A percentile compares a stretch with the other conserved stretches of the same genome.
These are phyloP conservation scores for Azolla pinnata DNA, from an alignment of 75 land plant species.

Conservation along the genomic window DNA sequence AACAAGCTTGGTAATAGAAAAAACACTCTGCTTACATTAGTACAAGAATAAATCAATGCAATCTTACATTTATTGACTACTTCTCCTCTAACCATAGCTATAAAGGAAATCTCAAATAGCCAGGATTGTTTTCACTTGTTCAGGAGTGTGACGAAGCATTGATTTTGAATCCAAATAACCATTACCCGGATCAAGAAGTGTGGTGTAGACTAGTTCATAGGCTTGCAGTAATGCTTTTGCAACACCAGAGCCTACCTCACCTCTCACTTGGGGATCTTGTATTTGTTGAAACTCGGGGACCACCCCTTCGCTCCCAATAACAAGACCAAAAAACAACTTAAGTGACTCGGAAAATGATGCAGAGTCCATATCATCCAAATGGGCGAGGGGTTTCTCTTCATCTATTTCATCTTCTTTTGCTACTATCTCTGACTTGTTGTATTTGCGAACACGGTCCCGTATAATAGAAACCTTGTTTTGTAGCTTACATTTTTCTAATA, in stretches of 20 bases:
- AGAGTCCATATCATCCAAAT: constrained; percentile 52
- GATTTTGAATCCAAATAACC: constrained; percentile 66
- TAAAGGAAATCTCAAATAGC: no score
- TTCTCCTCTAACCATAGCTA: no score
- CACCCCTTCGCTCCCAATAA: constrained; percentile 70
- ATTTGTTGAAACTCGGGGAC: constrained; percentile 85
- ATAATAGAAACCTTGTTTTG: constrained; percentile 51
- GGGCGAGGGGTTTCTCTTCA: constrained; percentile 39
- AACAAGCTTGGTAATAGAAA: no score
- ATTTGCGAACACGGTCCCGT: constrained; percentile 19
- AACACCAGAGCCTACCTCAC: constrained; percentile 58
- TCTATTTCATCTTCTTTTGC: constrained; percentile 15
- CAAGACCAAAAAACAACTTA: constrained; percentile 55
- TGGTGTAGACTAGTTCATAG: constrained; percentile 62
- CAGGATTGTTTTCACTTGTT: constrained; percentile 77
- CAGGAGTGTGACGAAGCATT: constrained; percentile 75
- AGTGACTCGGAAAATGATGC: constrained; percentile 53
- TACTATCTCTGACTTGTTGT: constrained; percentile 16
- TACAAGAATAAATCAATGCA: no score
- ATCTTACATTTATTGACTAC: no score
- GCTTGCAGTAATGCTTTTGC: constrained; percentile 62
- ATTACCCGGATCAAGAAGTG: constrained; percentile 57
- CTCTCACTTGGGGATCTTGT: constrained; percentile 66
- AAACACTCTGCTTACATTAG: no score
- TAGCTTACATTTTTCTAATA: constrained; percentile 63